Evolutionary conservation across 345 rosid genomes (phyloP).

Genomic region (Odontarrhena argentea): DNA sequence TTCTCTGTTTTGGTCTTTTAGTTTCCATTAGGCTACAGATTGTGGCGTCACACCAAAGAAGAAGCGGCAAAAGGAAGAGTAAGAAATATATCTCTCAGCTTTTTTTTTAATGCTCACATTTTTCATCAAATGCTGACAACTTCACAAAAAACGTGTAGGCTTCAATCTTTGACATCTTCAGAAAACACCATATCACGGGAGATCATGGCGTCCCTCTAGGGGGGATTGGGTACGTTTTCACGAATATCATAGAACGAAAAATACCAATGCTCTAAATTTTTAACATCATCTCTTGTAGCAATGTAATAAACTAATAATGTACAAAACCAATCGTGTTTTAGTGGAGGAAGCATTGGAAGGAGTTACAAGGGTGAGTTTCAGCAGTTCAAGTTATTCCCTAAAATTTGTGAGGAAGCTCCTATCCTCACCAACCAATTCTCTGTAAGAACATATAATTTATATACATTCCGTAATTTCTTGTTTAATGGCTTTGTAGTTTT

Average conservation of each 20-base stretch:
- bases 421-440: conserved; percentile 71
- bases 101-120: not conserved
- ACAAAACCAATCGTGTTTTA: conserved; percentile 33
- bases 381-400: conserved; percentile 55
- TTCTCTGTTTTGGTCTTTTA: conserved; percentile 33
- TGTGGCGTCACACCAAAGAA: conserved; percentile 52
- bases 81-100: conserved; percentile 28
- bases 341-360: conserved; percentile 79
- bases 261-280: not conserved
- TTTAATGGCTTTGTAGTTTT: not conserved
- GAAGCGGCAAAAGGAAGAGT: conserved; percentile 74
- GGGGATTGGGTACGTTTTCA: conserved; percentile 66
- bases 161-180: conserved; percentile 54
- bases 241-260: not conserved
- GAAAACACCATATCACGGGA: conserved; percentile 53
- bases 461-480: conserved; percentile 6
- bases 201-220: conserved; percentile 78
- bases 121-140: not conserved
- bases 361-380: conserved; percentile 72
- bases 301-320: too few species aligned
- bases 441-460: conserved; percentile 40
- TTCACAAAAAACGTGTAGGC: conserved; percentile 37
- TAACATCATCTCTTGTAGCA: not conserved
- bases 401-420: conserved; percentile 52
- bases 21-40: conserved; percentile 66